Base-by-base conservation (phyloP, 129 eudicot genomes). In the Flaveria trinervia region DNA sequence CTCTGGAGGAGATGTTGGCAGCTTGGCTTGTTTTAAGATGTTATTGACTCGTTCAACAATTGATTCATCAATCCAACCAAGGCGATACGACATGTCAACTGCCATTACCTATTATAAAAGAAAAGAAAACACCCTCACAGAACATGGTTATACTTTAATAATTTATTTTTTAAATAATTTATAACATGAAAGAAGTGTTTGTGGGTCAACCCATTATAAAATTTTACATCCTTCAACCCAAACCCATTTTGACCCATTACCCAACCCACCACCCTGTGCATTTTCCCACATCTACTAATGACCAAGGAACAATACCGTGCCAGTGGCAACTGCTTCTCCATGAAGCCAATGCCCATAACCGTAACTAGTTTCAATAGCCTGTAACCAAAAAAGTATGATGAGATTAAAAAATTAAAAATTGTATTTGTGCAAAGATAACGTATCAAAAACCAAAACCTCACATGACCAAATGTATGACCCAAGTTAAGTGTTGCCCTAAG, bases 281-380 rank as follows among this genome's bases (percentile, higher is more conserved):
- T n/a, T 55, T 54, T 55, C 12, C 61, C 61, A 55, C 16, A 26
- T 55, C 54, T 14, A n/a, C 26, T 7, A 17, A 3, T 18, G 5
- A 9, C 7, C 8, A 11, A 33, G 54, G 36, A 20, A 20, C 56
- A 57, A 33, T 89, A 93, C 98, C 90, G 82, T 93, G 92, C 96
- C 96, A 80, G 91, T 92, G 33, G 98, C 96, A 77, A 93, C 98
- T 56, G 98, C 98, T 84, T 93, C 98, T 52, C 97, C 98, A 75
- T 93, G 98, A 74, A 94, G 92, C 98, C 98, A 91, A 84, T 94
- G 86, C 54, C 98, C 96, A 15, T 94, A 94, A 45, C 98, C 97
- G 70, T 86, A 77, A 64, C 98, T 88, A 49, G 97, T 94, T 86
- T 94, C 97, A 30, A 94, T 89, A 52, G 97, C 98, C 98, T 94